These are phyloP conservation scores for Nothomitra cinnamomea DNA, from an alignment of 2,329 filamentous ascomycete genomes.

Conservation along the genomic window DNA sequence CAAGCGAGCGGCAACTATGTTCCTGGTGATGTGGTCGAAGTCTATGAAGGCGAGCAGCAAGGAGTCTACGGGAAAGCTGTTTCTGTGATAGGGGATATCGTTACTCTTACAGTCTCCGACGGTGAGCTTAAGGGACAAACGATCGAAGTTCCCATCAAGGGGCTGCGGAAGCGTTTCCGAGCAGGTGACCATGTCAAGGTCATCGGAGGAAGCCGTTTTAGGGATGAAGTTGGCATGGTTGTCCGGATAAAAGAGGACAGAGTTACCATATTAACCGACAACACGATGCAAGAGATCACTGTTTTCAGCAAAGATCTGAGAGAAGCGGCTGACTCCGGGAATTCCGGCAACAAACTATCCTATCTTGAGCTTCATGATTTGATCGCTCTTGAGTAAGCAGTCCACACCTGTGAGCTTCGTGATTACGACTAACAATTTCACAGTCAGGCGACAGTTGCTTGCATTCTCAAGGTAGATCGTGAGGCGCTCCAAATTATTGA, in stretches of 20 bases:
- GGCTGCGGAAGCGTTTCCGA: constrained; percentile 79
- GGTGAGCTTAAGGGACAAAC: constrained; percentile 67
- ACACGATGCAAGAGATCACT: constrained; percentile 82
- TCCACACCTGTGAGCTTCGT: background rate
- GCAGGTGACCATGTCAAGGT: constrained; percentile 97
- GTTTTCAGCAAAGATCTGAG: constrained; percentile 96
- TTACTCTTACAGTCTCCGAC: constrained; percentile 70
- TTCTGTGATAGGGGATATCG: constrained; percentile 79
- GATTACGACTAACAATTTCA: constrained; percentile 5
- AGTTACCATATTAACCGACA: constrained; percentile 84
- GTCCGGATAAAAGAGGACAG: constrained; percentile 85
- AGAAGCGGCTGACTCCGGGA: constrained; percentile 82
- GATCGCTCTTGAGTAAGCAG: constrained; percentile 66
- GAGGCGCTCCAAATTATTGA: constrained; percentile 83
- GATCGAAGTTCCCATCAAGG: constrained; percentile 85
- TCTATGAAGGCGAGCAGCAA: constrained; percentile 88
- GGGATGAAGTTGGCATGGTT: constrained; percentile 93
- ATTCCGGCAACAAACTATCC: constrained; percentile 68
- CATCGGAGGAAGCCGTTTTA: constrained; percentile 84
- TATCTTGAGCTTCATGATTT: constrained; percentile 75
- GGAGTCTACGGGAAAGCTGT: constrained; percentile 75
- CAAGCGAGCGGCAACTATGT: constrained; percentile 71
- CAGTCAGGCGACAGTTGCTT: constrained; percentile 71
- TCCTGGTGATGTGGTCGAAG: constrained; percentile 88
- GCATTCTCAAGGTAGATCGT: constrained; percentile 85